phyloP scores from a whole-genome alignment of 192 early-diverging fungal species.

The Polychytrium aggregatum region DNA sequence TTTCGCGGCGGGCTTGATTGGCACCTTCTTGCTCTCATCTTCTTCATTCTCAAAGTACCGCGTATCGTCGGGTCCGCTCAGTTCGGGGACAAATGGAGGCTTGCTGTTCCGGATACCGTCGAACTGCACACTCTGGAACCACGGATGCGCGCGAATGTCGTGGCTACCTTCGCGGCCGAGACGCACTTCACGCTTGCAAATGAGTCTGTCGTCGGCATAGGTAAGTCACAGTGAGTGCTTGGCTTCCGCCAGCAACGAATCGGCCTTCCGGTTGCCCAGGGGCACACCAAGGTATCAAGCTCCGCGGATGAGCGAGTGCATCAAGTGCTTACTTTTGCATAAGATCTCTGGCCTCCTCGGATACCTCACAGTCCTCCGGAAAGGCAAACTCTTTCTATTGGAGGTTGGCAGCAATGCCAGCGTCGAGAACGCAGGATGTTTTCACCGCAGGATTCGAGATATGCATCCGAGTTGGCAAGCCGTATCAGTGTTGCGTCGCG shows the following conservation, averaged over 20 bases:
- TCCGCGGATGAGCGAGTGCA: not conserved
- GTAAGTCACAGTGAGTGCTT: no score
- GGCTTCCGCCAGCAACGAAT: no score
- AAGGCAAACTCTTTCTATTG: conserved; percentile 56
- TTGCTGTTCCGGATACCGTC: conserved; percentile 26
- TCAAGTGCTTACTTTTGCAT: conserved; percentile 34
- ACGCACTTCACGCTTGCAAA: conserved; percentile 60
- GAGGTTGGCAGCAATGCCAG: no score
- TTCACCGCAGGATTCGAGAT: no score
- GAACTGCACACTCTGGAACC: conserved; percentile 36
- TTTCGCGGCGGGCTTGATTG: conserved; percentile 19
- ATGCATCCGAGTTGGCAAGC: no score
- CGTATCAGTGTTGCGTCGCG: no score
- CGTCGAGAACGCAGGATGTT: no score
- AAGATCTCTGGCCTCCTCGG: conserved; percentile 57
- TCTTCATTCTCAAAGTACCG: conserved; percentile 82
- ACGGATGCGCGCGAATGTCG: conserved; percentile 31
- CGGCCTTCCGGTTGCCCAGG: no score
- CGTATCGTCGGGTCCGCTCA: conserved; percentile 78
- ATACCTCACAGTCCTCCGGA: conserved; percentile 44
- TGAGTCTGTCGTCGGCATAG: conserved; percentile 44
- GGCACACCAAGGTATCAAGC: not conserved
- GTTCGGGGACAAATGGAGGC: conserved; percentile 80
- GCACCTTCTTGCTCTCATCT: conserved; percentile 39
- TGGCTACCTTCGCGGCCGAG: conserved; percentile 40